A percentile compares a stretch with the other conserved stretches of the same genome.
phyloP scores from a whole-genome alignment of 2,329 filamentous ascomycete species.

The Metarhizium guizhouense region DNA sequence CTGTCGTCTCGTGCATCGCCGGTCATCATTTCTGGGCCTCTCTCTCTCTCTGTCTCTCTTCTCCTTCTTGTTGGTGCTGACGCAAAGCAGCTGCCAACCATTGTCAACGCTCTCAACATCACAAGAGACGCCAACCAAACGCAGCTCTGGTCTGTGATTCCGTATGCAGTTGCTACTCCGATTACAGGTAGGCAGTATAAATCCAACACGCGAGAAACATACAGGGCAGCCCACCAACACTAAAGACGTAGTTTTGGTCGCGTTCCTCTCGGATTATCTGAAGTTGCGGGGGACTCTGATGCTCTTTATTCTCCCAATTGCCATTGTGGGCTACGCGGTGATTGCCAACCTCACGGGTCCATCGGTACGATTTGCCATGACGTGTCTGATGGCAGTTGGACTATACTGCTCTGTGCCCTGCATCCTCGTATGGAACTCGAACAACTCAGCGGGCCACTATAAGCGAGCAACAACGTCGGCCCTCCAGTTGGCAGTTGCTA shows the following conservation, averaged over 20 bases:
- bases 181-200: not conserved
- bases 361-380: conserved; percentile 54
- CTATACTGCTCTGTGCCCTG: conserved; percentile 55
- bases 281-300: conserved; percentile 52
- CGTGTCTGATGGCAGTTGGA: conserved; percentile 57
- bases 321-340: conserved; percentile 56
- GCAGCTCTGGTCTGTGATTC: conserved; percentile 56
- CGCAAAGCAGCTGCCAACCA: conserved; percentile 46
- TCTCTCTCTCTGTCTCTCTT: too few species aligned
- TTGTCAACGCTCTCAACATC: conserved; percentile 48
- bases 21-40: not conserved
- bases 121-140: conserved; percentile 46
- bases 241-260: conserved; percentile 33
- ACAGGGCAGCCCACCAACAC: not conserved
- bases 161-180: conserved; percentile 28
- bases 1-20: not conserved
- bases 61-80: not conserved
- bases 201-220: not conserved
- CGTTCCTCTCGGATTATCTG: conserved; percentile 52
- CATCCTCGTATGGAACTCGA: conserved; percentile 57
- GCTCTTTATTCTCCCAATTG: conserved; percentile 52
- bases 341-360: conserved; percentile 47
- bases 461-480: conserved; percentile 60
- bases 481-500: conserved; percentile 57
- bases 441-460: conserved; percentile 61